Evolutionary conservation across 768 basidiomycete species (phyloP).

Genomic region (Ephemerocybe angulata): DNA sequence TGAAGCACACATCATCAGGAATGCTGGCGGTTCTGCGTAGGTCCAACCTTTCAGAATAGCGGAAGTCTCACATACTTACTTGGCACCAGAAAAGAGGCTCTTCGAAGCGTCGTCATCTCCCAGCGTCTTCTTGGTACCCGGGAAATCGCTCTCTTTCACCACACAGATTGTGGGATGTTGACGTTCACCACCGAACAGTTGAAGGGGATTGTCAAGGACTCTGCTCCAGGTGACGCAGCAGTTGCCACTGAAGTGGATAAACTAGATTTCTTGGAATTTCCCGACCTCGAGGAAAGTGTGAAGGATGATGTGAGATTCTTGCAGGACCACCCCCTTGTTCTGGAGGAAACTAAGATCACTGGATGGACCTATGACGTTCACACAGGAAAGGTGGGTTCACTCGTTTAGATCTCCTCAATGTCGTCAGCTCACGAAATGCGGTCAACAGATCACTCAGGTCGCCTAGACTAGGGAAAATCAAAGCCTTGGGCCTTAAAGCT

Average conservation of each 20-base stretch:
- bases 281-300: constrained; percentile 48
- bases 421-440: background rate
- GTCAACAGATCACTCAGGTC: constrained; percentile 2
- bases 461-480: too few species aligned
- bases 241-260: constrained; percentile 31
- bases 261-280: constrained; percentile 57
- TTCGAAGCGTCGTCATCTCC: constrained; percentile 66
- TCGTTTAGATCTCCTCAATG: background rate
- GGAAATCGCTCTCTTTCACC: constrained; percentile 66
- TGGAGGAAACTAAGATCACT: constrained; percentile 50
- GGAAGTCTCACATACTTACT: background rate
- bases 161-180: constrained; percentile 73
- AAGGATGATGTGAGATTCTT: constrained; percentile 57
- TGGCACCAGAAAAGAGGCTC: constrained; percentile 49
- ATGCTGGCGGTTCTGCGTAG: constrained; percentile 66
- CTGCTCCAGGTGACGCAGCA: constrained; percentile 31
- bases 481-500: too few species aligned
- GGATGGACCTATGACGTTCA: constrained; percentile 69
- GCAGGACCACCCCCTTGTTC: constrained; percentile 51
- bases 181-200: constrained; percentile 53
- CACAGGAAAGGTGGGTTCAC: constrained; percentile 48
- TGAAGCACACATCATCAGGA: constrained; percentile 70
- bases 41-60: constrained; percentile 18
- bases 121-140: constrained; percentile 69
- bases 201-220: constrained; percentile 46